Evolutionary conservation across 2,329 filamentous ascomycete genomes (phyloP).

Genomic region (Huntiella decipiens): DNA sequence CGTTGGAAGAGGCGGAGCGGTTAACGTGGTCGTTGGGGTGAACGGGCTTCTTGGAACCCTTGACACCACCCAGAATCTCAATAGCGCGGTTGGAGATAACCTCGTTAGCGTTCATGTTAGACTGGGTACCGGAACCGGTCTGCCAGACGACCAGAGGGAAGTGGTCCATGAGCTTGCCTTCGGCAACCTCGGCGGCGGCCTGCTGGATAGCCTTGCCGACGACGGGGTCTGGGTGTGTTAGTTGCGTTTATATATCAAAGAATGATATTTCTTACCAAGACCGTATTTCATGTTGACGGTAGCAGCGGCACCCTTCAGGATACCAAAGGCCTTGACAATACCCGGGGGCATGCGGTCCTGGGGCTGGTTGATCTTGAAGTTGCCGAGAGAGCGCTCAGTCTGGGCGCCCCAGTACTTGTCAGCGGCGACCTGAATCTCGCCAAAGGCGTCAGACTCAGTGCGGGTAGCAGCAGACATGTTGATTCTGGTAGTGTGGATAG

Average conservation of each 20-base stretch:
- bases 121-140: slow-evolving; percentile 95
- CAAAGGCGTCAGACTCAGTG: slow-evolving; percentile 93
- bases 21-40: slow-evolving; percentile 99
- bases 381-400: slow-evolving; percentile 86
- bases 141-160: slow-evolving; percentile 99
- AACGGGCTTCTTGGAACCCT: slow-evolving; percentile 95
- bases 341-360: slow-evolving; percentile 95
- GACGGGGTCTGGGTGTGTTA: slow-evolving; percentile 49
- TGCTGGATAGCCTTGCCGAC: slow-evolving; percentile 85
- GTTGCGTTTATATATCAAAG: background rate
- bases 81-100: slow-evolving; percentile 99
- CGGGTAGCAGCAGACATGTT: slow-evolving; percentile 36
- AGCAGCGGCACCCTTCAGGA: slow-evolving; percentile 90
- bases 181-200: slow-evolving; percentile 81
- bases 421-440: slow-evolving; percentile 75
- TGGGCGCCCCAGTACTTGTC: slow-evolving; percentile 99
- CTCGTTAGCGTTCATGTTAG: slow-evolving; percentile 99
- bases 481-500: slow-evolving; percentile 25
- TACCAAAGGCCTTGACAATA: slow-evolving; percentile 83
- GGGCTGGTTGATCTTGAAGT: slow-evolving; percentile 99
- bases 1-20: slow-evolving; percentile 96
- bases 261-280: slow-evolving; percentile 37
- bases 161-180: slow-evolving; percentile 85
- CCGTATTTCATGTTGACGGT: slow-evolving; percentile 91
- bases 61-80: slow-evolving; percentile 83